Evolutionary conservation across 1,284 basidiomycete genomes (phyloP).

Genomic region (Irpex lacteus): DNA sequence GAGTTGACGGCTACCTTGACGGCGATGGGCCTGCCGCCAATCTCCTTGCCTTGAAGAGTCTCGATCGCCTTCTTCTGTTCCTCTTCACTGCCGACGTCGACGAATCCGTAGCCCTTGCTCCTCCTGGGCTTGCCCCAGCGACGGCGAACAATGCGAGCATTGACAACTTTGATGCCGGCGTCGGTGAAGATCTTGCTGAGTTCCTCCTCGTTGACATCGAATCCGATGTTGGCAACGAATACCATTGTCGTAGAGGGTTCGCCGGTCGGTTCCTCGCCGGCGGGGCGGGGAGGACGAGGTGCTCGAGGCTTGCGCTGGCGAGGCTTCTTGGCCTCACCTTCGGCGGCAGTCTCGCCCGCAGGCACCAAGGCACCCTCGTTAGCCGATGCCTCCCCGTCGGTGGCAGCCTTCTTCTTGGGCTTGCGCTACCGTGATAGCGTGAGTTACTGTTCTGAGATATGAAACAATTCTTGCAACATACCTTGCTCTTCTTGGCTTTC

Average conservation of each 20-base stretch:
- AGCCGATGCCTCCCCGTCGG: conserved; percentile 36
- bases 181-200: conserved; percentile 80
- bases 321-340: conserved; percentile 44
- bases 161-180: conserved; percentile 74
- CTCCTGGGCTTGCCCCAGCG: conserved; percentile 77
- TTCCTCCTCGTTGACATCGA: conserved; percentile 81
- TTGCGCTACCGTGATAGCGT: conserved; percentile 47
- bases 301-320: conserved; percentile 61
- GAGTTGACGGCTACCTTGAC: conserved; percentile 87
- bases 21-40: conserved; percentile 77
- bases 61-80: conserved; percentile 86
- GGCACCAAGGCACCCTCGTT: conserved; percentile 27
- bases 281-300: conserved; percentile 57
- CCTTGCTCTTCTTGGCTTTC: conserved; percentile 74
- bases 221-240: conserved; percentile 95
- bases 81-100: conserved; percentile 82
- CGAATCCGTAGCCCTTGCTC: conserved; percentile 94
- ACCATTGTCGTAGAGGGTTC: conserved; percentile 83
- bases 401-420: conserved; percentile 42
- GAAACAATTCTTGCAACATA: conserved; percentile 32
- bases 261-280: conserved; percentile 74
- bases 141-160: conserved; percentile 83
- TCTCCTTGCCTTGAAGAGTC: conserved; percentile 77
- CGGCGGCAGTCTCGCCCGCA: conserved; percentile 36
- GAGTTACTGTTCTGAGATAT: background rate